Evolutionary conservation across 148 eudicot genomes (phyloP).

Genomic region (Mesembryanthemum crystallinum): DNA sequence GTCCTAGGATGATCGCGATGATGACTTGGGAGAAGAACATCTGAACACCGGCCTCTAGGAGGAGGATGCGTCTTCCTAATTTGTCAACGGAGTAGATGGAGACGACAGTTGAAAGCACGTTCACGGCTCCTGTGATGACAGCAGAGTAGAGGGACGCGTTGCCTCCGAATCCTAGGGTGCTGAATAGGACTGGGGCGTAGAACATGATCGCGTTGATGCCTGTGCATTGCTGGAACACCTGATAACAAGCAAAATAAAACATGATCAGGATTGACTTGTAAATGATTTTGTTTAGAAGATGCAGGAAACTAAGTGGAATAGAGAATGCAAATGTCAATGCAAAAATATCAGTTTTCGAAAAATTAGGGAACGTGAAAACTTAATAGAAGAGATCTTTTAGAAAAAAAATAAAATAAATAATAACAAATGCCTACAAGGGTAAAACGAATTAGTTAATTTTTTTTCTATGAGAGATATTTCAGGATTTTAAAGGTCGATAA

Average conservation of each 20-base stretch:
- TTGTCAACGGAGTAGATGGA: slow-evolving; percentile 88
- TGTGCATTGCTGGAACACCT: slow-evolving; percentile 90
- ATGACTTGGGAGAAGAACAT: slow-evolving; percentile 76
- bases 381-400: too few species aligned
- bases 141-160: slow-evolving; percentile 84
- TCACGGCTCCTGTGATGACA: slow-evolving; percentile 82
- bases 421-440: too few species aligned
- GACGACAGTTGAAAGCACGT: slow-evolving; percentile 72
- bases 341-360: too few species aligned
- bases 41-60: slow-evolving; percentile 83
- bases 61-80: slow-evolving; percentile 64
- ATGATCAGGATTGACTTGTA: background rate
- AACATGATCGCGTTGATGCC: slow-evolving; percentile 98
- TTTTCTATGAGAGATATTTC: too few species aligned
- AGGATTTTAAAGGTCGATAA: too few species aligned
- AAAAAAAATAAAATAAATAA: too few species aligned
- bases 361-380: too few species aligned
- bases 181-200: slow-evolving; percentile 88
- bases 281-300: too few species aligned
- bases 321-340: too few species aligned
- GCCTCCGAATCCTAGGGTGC: slow-evolving; percentile 70
- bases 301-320: too few species aligned
- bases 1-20: slow-evolving; percentile 63
- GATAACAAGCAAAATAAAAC: slow-evolving; percentile 8
- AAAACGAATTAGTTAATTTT: too few species aligned